Evolutionary conservation across 2,329 filamentous ascomycete species (phyloP).

Genomic region (Fusarium miscanthi): DNA sequence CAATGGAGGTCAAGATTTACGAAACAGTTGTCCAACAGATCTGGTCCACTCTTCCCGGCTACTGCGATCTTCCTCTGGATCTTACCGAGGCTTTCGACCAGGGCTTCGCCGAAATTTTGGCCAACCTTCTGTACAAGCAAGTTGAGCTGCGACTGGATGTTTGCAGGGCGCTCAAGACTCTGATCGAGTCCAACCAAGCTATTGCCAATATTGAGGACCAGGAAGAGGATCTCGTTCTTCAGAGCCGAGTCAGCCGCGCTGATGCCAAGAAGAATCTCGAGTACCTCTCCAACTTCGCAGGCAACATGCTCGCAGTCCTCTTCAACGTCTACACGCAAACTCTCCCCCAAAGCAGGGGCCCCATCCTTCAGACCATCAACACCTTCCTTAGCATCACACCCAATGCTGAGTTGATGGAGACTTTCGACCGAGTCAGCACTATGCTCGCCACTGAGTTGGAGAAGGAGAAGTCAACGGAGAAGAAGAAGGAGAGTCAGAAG

Average conservation of each 20-base stretch:
- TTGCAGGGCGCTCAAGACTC: slow-evolving; percentile 84
- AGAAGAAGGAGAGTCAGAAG: slow-evolving; percentile 72
- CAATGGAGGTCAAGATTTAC: slow-evolving; percentile 96
- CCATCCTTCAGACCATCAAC: slow-evolving; percentile 94
- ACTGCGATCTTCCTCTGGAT: slow-evolving; percentile 92
- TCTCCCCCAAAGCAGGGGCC: slow-evolving; percentile 88
- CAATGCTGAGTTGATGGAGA: slow-evolving; percentile 81
- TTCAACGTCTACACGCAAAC: slow-evolving; percentile 99
- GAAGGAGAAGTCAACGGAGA: slow-evolving; percentile 58
- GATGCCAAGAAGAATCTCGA: slow-evolving; percentile 82
- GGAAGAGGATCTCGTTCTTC: slow-evolving; percentile 78
- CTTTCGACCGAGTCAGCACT: slow-evolving; percentile 85
- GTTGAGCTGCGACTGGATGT: slow-evolving; percentile 87
- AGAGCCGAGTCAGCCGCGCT: slow-evolving; percentile 80
- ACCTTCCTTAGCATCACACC: slow-evolving; percentile 91
- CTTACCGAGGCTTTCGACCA: slow-evolving; percentile 83
- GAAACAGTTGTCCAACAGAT: slow-evolving; percentile 96
- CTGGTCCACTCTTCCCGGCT: slow-evolving; percentile 93
- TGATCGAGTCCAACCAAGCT: slow-evolving; percentile 92
- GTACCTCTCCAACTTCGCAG: slow-evolving; percentile 82
- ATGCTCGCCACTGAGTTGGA: slow-evolving; percentile 82
- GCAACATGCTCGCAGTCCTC: slow-evolving; percentile 93
- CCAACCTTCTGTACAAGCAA: slow-evolving; percentile 93
- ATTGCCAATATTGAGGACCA: slow-evolving; percentile 75
- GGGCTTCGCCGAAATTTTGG: slow-evolving; percentile 86